These are phyloP conservation scores for Conticribra weissflogii DNA, from an alignment of 108 stramenopile species.

Conservation along the genomic window DNA sequence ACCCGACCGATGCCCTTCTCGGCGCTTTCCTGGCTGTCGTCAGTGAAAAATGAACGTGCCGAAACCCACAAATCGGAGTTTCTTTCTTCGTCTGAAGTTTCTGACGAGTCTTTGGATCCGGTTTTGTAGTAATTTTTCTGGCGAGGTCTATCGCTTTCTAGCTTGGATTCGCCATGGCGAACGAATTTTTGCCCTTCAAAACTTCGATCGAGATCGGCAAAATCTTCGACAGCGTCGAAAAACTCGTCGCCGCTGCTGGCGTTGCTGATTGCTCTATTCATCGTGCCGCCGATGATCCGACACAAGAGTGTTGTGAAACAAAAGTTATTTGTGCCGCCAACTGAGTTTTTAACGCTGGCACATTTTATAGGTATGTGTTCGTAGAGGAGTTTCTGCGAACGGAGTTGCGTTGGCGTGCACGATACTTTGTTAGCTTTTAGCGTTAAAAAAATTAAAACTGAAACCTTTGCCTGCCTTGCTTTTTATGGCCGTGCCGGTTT, in stretches of 20 bases:
- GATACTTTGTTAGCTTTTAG: no score
- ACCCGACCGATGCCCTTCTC: neutral
- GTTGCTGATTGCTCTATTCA: neutral
- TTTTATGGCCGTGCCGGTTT: no score
- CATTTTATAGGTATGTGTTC: no score
- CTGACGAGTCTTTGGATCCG: neutral
- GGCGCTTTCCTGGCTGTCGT: neutral
- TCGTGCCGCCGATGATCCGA: no score
- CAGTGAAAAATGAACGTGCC: slow-evolving; percentile 1
- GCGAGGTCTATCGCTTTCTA: neutral
- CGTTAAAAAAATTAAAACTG: no score
- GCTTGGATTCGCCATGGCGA: neutral
- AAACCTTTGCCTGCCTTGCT: no score
- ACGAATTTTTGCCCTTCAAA: neutral
- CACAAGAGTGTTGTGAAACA: no score
- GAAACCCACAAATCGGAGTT: slow-evolving; percentile 4
- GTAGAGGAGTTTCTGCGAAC: no score
- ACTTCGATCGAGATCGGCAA: slow-evolving; percentile 10
- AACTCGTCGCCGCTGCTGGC: slow-evolving; percentile 37
- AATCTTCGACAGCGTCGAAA: slow-evolving; percentile 30
- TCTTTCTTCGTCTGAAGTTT: neutral
- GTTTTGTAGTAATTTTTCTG: no score
- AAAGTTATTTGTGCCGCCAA: no score
- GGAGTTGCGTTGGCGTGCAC: no score
- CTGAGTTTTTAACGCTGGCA: no score